Evolutionary conservation across 2,329 filamentous ascomycete genomes (phyloP), one percentile per base, ranked within the genome.

Genomic region (Cryphonectria japonica): DNA sequence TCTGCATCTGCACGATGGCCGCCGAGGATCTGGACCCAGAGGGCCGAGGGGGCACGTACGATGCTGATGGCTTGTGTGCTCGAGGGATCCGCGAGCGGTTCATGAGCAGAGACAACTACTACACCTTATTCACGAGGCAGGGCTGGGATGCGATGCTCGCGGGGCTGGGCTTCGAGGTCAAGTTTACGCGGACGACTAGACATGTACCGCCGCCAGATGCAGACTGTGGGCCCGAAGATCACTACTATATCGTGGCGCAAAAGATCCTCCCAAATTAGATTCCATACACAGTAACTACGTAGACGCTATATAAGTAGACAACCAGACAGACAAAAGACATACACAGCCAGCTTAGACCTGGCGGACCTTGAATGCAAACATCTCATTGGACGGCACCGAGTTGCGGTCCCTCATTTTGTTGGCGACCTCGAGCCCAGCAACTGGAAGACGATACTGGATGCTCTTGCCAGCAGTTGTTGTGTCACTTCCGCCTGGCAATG

Each of bases 361-460:
- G n/a, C 78, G 72, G 14, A 78, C 54, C 2, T 39, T 65, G 57
- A 73, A 82, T 9, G 67, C 73, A 39, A 84, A 85, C 87, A 93
- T 88, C 70, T 73, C 76, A 76, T 93, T 93, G 76, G 76, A 89
- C 77, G 69, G 80, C 78, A 80, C 83, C 78, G 80, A 85, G 79
- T 80, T 88, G 80, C 79, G 82, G 78, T 83, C 88, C 76, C 71
- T 80, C 80, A 78, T 82, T 82, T 81, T 86, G 68, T 66, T 82
- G 72, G 76, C 85, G 74, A 84, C 85, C 74, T 91, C 87, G 0
- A 79, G 78, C 0, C 90, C 91, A 0, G 85, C 85, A 0, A 87
- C 86, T 0, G 91, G 91, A n/a, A 92, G 80, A 2, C 82, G 82
- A 66, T 90, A 90, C 77, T 92, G 89, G 32, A 81, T 78, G 43